Evolutionary conservation across 2,329 filamentous ascomycete genomes (phyloP).

Genomic region (Cryphonectria parasitica): DNA sequence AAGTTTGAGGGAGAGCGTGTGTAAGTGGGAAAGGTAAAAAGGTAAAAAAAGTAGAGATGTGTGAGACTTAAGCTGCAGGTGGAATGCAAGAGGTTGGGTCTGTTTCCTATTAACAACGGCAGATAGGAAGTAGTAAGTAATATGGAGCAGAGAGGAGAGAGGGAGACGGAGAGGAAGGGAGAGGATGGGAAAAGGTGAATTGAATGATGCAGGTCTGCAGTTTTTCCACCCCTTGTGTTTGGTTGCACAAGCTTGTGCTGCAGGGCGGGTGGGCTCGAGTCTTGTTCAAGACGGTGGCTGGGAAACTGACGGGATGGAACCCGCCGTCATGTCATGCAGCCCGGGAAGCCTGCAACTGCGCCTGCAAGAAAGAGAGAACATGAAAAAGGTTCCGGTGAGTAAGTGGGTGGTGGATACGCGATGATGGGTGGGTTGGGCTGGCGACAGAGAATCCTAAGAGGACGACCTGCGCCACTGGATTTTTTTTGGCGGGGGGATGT

Average conservation of each 20-base stretch:
- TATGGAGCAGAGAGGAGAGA: background rate
- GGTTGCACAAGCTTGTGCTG: conserved; percentile 2
- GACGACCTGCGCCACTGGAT: conserved; percentile 15
- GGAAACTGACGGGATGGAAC: conserved; percentile 9
- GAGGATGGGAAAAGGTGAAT: conserved; percentile 14
- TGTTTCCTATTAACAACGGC: background rate
- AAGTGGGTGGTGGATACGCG: background rate
- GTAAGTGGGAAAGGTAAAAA: conserved; percentile 4
- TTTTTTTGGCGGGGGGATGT: background rate
- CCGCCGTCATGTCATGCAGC: conserved; percentile 17
- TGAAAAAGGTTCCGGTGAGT: background rate
- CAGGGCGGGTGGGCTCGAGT: conserved; percentile 25
- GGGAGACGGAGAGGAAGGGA: background rate
- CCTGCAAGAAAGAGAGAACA: background rate
- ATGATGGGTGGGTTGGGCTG: conserved; percentile 3
- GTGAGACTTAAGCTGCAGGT: conserved; percentile 25
- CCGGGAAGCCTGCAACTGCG: background rate
- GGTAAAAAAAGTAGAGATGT: conserved; percentile 2
- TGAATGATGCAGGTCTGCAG: conserved; percentile 23
- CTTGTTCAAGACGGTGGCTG: conserved; percentile 29
- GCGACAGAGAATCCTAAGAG: background rate
- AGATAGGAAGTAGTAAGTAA: background rate
- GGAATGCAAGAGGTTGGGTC: conserved; percentile 24
- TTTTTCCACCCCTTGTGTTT: background rate
- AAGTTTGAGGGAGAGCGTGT: background rate